These are phyloP conservation scores for Fistulifera pelliculosa DNA, from an alignment of 108 stramenopile species.

Conservation along the genomic window DNA sequence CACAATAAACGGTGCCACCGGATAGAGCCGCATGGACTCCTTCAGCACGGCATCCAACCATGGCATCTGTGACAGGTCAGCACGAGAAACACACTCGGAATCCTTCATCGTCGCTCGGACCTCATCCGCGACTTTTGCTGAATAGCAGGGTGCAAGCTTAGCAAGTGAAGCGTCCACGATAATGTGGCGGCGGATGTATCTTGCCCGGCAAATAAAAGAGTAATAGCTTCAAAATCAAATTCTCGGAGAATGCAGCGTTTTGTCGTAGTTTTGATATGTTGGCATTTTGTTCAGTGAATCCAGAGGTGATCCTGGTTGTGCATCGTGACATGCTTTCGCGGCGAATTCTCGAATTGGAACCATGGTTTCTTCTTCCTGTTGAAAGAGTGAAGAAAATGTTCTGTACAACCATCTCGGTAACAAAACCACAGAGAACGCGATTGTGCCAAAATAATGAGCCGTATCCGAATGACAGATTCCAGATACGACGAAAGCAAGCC, in stretches of 20 bases:
- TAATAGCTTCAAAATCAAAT: conserved; percentile 83
- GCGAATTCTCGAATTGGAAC: conserved; percentile 72
- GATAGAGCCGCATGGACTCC: conserved; percentile 88
- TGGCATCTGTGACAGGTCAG: conserved; percentile 42
- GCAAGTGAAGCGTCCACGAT: conserved; percentile 86
- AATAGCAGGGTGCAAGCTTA: conserved; percentile 64
- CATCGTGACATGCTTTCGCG: conserved; percentile 44
- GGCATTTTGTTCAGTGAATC: conserved; percentile 21
- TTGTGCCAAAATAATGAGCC: conserved; percentile 87
- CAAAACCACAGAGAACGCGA: conserved; percentile 86
- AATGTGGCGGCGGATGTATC: conserved; percentile 91
- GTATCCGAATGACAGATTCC: conserved; percentile 72
- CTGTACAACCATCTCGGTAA: conserved; percentile 78
- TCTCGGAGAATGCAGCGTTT: conserved; percentile 26
- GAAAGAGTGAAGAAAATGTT: conserved; percentile 68
- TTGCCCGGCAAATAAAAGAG: conserved; percentile 86
- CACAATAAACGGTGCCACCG: conserved; percentile 90
- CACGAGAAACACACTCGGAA: conserved; percentile 22
- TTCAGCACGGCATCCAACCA: conserved; percentile 81
- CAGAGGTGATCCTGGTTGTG: conserved; percentile 55
- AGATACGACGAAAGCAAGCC: conserved; percentile 49
- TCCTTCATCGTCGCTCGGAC: conserved; percentile 31
- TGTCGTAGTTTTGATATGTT: background rate
- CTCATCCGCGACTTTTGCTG: conserved; percentile 54
- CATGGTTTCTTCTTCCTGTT: conserved; percentile 72